phyloP scores from a whole-genome alignment of 305 asterid genomes.

The Fraxinus velutina region DNA sequence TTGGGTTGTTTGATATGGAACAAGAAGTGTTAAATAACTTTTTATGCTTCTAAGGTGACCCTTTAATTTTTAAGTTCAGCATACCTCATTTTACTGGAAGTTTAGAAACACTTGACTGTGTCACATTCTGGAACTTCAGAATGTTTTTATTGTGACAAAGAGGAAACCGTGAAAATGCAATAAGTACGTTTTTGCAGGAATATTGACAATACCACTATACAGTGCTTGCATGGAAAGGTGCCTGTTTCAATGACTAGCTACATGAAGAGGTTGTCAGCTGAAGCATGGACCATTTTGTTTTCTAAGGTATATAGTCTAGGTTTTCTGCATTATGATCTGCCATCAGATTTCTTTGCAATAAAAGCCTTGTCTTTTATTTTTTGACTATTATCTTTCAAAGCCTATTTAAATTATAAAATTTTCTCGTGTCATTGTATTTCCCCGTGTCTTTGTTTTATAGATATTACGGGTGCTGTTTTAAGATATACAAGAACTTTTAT shows the following conservation, averaged over 20 bases:
- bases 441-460: neutral
- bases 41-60: neutral
- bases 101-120: neutral
- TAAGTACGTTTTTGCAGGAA: slow-evolving; percentile 46
- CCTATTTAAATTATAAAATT: neutral
- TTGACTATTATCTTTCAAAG: neutral
- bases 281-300: slow-evolving; percentile 74
- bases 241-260: slow-evolving; percentile 62
- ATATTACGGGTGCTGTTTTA: neutral
- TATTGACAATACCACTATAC: slow-evolving; percentile 80
- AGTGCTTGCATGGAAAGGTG: slow-evolving; percentile 81
- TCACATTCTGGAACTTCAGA: slow-evolving; percentile 14
- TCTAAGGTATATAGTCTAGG: slow-evolving; percentile 64
- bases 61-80: neutral
- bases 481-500: neutral
- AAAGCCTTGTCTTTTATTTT: neutral
- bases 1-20: slow-evolving; percentile 11
- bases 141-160: slow-evolving; percentile 8
- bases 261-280: slow-evolving; percentile 83
- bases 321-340: slow-evolving; percentile 17
- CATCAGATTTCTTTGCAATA: slow-evolving; percentile 13
- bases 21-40: slow-evolving; percentile 15
- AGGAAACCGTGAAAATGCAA: slow-evolving; percentile 21
- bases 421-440: neutral
- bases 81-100: slow-evolving; percentile 13